A percentile compares a stretch with the other conserved stretches of the same genome.
phyloP scores from a whole-genome alignment of 2,329 filamentous ascomycete genomes.

The Cercospora zeae-maydis region DNA sequence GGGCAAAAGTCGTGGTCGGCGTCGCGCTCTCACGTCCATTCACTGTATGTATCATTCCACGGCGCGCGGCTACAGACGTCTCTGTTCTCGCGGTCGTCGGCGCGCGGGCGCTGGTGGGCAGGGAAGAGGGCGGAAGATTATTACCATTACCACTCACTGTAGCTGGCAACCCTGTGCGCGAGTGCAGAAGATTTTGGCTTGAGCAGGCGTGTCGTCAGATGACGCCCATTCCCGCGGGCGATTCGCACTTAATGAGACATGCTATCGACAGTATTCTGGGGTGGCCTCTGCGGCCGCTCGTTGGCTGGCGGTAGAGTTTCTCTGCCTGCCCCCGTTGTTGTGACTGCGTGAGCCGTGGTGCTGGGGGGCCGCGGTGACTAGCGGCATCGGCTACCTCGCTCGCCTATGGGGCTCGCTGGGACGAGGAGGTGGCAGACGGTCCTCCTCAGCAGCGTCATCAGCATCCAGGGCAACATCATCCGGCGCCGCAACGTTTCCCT shows the following conservation, averaged over 20 bases:
- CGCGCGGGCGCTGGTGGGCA: neutral
- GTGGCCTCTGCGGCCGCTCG: neutral
- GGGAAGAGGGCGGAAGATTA: neutral
- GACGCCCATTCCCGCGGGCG: neutral
- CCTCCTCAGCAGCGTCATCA: neutral
- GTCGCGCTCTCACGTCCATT: too few relatives aligned
- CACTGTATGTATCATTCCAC: neutral
- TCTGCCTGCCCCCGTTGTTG: neutral
- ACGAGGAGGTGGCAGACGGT: neutral
- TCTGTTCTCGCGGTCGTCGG: neutral
- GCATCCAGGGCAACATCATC: neutral
- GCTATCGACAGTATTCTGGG: neutral
- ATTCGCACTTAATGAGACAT: slow-evolving; percentile 2
- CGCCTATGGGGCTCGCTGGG: slow-evolving; percentile 1
- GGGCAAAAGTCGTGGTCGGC: neutral
- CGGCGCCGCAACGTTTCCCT: slow-evolving; percentile 1
- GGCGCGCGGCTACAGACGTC: neutral
- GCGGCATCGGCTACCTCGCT: slow-evolving; percentile 13
- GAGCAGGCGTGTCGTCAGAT: neutral
- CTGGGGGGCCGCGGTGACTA: slow-evolving; percentile 8
- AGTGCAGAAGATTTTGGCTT: neutral
- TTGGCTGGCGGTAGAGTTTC: slow-evolving; percentile 9
- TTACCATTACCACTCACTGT: neutral
- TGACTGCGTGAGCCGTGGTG: slow-evolving; percentile 10
- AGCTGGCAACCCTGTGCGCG: neutral